Evolutionary conservation across 1,139 yeast species (phyloP).

Genomic region (Pichia norvegensis): DNA sequence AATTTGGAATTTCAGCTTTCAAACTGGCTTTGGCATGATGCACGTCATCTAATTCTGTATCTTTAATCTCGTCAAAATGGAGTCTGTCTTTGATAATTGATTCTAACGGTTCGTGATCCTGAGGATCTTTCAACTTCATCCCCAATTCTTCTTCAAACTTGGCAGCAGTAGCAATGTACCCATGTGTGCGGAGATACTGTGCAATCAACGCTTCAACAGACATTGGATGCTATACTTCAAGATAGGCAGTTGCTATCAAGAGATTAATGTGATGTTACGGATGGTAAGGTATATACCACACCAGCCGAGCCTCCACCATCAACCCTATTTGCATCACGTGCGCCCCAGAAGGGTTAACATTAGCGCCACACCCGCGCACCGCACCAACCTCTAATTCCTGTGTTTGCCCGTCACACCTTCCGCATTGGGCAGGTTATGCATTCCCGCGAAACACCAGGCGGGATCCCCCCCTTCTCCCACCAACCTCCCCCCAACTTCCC

Average conservation of each 20-base stretch:
- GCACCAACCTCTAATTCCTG: not conserved
- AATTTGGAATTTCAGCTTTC: slow-evolving; percentile 13
- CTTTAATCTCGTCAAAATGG: slow-evolving; percentile 27
- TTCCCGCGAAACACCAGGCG: not conserved
- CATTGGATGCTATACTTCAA: not conserved
- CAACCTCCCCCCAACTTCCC: not conserved
- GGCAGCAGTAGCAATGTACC: slow-evolving; percentile 38
- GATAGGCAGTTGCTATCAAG: too few species aligned
- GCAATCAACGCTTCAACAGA: slow-evolving; percentile 39
- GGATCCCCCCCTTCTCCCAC: not conserved
- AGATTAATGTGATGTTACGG: too few species aligned
- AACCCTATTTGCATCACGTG: not conserved
- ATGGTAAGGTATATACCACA: too few species aligned
- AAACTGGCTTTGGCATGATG: slow-evolving; percentile 13
- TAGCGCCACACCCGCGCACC: not conserved
- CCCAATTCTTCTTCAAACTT: slow-evolving; percentile 35
- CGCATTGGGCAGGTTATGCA: not conserved
- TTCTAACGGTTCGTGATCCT: slow-evolving; percentile 39
- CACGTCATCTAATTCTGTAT: not conserved
- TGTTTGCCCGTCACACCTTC: not conserved
- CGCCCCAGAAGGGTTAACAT: not conserved
- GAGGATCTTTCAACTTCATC: slow-evolving; percentile 15
- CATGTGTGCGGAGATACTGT: slow-evolving; percentile 43
- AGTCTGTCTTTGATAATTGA: slow-evolving; percentile 46
- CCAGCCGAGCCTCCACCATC: not conserved